Evolutionary conservation across 2,329 filamentous ascomycete genomes (phyloP).

Genomic region (Arthrocladium fulminans): DNA sequence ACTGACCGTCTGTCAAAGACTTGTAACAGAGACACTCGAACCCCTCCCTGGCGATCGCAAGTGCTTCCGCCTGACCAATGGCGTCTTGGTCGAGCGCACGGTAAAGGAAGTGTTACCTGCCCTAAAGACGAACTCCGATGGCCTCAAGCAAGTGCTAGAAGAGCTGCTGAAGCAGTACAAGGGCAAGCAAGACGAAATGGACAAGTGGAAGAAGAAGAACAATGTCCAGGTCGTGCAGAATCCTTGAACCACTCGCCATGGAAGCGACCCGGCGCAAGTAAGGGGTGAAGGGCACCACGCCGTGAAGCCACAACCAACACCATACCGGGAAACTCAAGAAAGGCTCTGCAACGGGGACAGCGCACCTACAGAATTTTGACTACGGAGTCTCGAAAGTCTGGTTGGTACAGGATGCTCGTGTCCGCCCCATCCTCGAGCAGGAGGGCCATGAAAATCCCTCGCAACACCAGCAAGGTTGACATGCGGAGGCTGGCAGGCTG

Average conservation of each 20-base stretch:
- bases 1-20: slow-evolving; percentile 45
- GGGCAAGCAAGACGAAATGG: slow-evolving; percentile 84
- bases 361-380: background rate
- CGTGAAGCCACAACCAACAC: too few relatives aligned
- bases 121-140: slow-evolving; percentile 86
- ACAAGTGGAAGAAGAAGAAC: slow-evolving; percentile 75
- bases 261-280: background rate
- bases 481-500: background rate
- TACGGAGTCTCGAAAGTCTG: slow-evolving; percentile 1
- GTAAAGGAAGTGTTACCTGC: slow-evolving; percentile 87
- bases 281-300: too few relatives aligned
- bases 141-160: slow-evolving; percentile 85
- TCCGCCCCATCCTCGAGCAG: background rate
- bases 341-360: background rate
- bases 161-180: slow-evolving; percentile 97
- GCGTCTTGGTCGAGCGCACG: slow-evolving; percentile 86
- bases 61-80: slow-evolving; percentile 98
- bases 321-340: background rate
- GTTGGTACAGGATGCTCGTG: background rate
- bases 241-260: background rate
- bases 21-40: slow-evolving; percentile 84
- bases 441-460: background rate
- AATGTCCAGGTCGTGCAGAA: slow-evolving; percentile 43
- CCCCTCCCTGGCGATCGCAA: slow-evolving; percentile 79
- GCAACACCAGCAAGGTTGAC: background rate